Conservation (phyloP, 345 rosid species). For the Eucalyptus rudis region DNA sequence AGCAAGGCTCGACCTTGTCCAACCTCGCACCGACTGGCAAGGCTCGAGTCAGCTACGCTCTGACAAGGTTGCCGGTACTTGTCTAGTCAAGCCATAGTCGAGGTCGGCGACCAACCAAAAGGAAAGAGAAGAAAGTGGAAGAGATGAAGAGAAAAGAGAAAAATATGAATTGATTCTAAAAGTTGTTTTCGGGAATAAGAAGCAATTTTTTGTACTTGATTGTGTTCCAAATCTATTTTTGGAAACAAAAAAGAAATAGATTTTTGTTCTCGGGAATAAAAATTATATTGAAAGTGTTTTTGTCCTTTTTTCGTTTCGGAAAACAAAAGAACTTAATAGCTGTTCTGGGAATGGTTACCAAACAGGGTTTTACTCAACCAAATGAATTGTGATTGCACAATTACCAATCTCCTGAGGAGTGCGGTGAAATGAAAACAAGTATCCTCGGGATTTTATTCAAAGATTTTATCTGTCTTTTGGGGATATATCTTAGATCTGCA, state of each 20-base stretch:
- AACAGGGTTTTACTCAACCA: neutral
- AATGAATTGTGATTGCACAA: neutral
- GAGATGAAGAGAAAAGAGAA: too few relatives aligned
- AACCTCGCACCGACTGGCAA: rapidly evolving
- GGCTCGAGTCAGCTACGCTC: rapidly evolving
- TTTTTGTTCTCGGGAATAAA: too few relatives aligned
- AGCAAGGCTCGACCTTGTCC: too few relatives aligned
- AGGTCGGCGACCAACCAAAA: too few relatives aligned
- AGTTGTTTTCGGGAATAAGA: rapidly evolving
- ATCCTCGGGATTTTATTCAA: neutral
- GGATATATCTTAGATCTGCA: neutral
- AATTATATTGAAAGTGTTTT: rapidly evolving
- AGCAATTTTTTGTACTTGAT: too few relatives aligned
- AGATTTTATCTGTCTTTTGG: neutral
- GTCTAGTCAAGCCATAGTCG: too few relatives aligned
- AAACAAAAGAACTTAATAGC: too few relatives aligned
- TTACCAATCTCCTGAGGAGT: neutral
- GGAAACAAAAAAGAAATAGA: too few relatives aligned
- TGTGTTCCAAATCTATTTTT: too few relatives aligned
- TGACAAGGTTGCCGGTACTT: rapidly evolving
- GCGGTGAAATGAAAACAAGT: neutral
- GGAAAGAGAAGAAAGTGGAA: too few relatives aligned
- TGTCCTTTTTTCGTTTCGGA: rapidly evolving
- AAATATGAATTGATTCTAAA: too few relatives aligned
- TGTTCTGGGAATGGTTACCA: too few relatives aligned